phyloP scores from a whole-genome alignment of 1,284 basidiomycete species.

The Lentinula novae-zelandiae region DNA sequence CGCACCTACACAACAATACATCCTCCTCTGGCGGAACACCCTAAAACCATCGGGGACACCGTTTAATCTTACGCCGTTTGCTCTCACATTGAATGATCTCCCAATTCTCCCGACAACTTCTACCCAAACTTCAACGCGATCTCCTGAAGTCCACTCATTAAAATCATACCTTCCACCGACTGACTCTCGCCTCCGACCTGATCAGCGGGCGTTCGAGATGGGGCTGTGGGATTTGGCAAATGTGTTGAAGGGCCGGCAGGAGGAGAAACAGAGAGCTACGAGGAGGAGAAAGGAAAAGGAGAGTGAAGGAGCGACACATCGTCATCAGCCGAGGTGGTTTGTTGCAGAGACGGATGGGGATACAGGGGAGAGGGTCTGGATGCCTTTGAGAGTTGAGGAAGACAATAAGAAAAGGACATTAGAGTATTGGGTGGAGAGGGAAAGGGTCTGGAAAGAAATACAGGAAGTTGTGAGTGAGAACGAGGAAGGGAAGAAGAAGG shows the following conservation, averaged over 20 bases:
- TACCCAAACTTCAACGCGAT: not conserved
- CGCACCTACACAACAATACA: constrained; percentile 65
- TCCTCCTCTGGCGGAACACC: constrained; percentile 93
- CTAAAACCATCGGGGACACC: constrained; percentile 75
- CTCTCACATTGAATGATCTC: constrained; percentile 87
- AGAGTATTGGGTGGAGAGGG: constrained; percentile 85
- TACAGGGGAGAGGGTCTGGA: constrained; percentile 85
- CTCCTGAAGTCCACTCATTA: constrained; percentile 43
- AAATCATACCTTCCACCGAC: constrained; percentile 81
- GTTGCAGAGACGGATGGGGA: constrained; percentile 73
- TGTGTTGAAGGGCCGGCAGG: constrained; percentile 80
- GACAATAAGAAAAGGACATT: constrained; percentile 39
- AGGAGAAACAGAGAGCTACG: constrained; percentile 84
- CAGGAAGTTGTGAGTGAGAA: constrained; percentile 22
- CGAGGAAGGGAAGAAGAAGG: not conserved
- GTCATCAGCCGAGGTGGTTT: constrained; percentile 87
- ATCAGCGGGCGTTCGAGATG: constrained; percentile 92
- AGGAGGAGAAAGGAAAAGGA: constrained; percentile 70
- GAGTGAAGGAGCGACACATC: constrained; percentile 27
- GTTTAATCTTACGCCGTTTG: constrained; percentile 95
- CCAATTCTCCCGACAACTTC: constrained; percentile 30
- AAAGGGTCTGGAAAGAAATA: constrained; percentile 54
- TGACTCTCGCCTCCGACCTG: constrained; percentile 91
- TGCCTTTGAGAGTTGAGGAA: constrained; percentile 45
- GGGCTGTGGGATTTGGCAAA: constrained; percentile 93